phyloP scores from a whole-genome alignment of 352 stramenopile species.

The Globisporangium middletonii region DNA sequence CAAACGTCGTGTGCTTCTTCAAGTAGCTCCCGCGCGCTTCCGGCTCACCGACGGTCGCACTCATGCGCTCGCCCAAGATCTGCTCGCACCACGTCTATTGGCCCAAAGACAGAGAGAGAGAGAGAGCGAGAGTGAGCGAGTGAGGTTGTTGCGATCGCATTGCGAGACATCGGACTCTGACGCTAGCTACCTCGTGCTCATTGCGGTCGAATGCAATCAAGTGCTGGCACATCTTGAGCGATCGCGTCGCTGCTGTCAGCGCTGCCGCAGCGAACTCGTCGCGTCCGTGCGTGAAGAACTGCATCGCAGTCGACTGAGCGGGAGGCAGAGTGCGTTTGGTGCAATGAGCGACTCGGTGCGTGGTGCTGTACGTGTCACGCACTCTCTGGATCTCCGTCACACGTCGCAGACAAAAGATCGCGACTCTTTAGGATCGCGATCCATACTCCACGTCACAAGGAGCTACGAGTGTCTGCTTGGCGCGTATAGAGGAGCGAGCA shows the following conservation, averaged over 20 bases:
- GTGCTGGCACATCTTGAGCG: constrained; percentile 21
- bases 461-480: no score
- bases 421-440: no score
- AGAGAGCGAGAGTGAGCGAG: no score
- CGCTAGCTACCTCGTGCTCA: constrained; percentile 24
- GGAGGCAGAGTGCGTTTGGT: constrained; percentile 1
- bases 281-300: constrained; percentile 31
- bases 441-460: no score
- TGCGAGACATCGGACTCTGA: not conserved
- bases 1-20: constrained; percentile 70
- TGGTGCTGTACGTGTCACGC: not conserved
- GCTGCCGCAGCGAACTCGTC: constrained; percentile 22
- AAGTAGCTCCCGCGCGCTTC: constrained; percentile 57
- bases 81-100: constrained; percentile 6
- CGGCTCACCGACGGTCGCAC: constrained; percentile 33
- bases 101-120: not conserved
- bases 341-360: not conserved
- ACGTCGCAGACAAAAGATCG: no score
- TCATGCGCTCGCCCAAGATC: constrained; percentile 2
- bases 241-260: constrained; percentile 29
- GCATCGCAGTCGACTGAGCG: constrained; percentile 15
- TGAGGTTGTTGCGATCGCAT: not conserved
- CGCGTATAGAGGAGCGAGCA: no score
- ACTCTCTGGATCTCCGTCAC: no score
- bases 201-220: constrained; percentile 14